Base-by-base conservation (phyloP, 306 rosid species). In the Rubus parviflorus region DNA sequence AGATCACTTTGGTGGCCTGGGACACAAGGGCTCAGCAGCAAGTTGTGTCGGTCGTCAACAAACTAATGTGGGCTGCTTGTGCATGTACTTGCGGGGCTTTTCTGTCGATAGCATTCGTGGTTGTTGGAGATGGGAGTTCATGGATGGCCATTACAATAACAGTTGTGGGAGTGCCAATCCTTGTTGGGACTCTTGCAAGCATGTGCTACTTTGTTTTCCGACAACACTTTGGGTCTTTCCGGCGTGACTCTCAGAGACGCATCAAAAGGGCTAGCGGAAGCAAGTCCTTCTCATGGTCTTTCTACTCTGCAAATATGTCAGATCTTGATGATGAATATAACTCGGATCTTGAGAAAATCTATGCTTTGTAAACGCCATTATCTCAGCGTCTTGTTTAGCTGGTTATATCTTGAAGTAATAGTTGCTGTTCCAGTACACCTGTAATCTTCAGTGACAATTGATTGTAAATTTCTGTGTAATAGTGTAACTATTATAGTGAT, bases 1-100 rank as follows among this genome's bases (percentile, higher is more conserved):
- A 95, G 79, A 95, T 95, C 81, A 95, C 99, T 67, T 81, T 95
- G 87, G 99, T 95, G 73, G 97, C 99, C 2, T 95, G 99, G 99
- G 97, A 95, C 84, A 95, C 99, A 0, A 75, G 90, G 41, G 93
- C 99, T 82, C 99, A 95, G 83, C 87, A 82, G 88, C 96, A 88
- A 91, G 84, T 95, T 7, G 97, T 95, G 16, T 95, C 99, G 0
- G 97, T 95, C 22, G 97, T 95, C 47, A 95, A 95, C 86, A 95
- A 92, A 86, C 80, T 95, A 15, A 92, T 95, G 99, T 92, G 97
- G 99, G 93, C 86, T 61, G 99, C 99, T 40, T 95, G 99, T 70
- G 87, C 96, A 47, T 95, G 99, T 91, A 95, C 97, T 23, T 88
- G 92, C 17, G 99, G 97, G 64, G 97, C 97, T 58, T 95, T 89